These are phyloP conservation scores for Leucaena leucocephala DNA, from an alignment of 306 rosid genomes.

Conservation along the genomic window DNA sequence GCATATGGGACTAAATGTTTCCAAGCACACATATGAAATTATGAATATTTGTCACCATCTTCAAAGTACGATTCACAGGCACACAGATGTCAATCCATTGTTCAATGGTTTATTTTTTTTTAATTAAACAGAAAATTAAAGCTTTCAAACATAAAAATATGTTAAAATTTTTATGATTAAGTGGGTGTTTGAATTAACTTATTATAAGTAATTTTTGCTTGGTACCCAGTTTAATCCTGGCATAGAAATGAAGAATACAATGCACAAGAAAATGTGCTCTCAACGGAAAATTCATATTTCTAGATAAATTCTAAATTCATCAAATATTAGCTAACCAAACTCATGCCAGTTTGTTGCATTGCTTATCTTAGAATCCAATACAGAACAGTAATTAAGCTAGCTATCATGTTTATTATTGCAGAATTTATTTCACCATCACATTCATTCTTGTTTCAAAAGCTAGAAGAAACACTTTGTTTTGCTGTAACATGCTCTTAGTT, in stretches of 20 bases:
- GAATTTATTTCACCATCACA: neutral
- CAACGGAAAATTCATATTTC: too few relatives aligned
- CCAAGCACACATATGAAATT: too few relatives aligned
- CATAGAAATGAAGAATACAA: too few relatives aligned
- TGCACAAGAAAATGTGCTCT: neutral
- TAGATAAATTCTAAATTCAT: neutral
- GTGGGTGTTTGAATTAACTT: too few relatives aligned
- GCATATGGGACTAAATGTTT: too few relatives aligned
- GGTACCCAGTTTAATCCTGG: too few relatives aligned
- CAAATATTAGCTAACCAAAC: neutral
- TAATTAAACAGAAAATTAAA: neutral
- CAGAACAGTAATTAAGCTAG: neutral
- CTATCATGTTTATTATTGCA: neutral
- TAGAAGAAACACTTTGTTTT: neutral
- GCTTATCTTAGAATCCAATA: neutral
- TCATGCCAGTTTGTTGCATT: neutral
- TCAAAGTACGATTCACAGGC: neutral
- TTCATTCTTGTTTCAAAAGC: neutral
- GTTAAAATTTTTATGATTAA: neutral
- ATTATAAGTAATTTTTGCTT: too few relatives aligned
- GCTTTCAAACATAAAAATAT: neutral
- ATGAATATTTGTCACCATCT: too few relatives aligned
- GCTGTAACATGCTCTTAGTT: neutral
- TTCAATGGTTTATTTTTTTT: neutral
- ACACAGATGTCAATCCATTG: neutral